Evolutionary conservation across 169 alveolate species (phyloP).

Genomic region (Perkinsus chesapeaki): DNA sequence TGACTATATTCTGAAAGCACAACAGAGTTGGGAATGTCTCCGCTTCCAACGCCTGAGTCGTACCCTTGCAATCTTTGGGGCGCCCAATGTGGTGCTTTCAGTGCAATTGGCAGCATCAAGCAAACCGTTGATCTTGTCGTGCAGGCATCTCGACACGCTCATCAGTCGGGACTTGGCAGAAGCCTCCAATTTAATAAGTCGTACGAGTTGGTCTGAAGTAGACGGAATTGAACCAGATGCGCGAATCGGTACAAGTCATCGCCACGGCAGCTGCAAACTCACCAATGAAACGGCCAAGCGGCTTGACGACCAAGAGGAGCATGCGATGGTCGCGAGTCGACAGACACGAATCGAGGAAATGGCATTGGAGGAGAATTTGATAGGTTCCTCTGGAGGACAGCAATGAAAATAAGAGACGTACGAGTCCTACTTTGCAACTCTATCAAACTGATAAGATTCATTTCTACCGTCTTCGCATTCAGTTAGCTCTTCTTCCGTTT

Average conservation of each 20-base stretch:
- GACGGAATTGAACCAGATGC: no score
- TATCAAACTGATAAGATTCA: neutral
- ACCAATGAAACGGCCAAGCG: neutral
- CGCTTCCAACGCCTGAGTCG: neutral
- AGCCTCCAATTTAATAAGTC: neutral
- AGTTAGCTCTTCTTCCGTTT: neutral
- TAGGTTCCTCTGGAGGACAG: neutral
- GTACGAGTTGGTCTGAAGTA: neutral
- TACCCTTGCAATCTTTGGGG: neutral
- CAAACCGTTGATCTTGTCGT: neutral
- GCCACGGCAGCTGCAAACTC: neutral
- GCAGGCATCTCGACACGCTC: neutral
- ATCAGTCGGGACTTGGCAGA: neutral
- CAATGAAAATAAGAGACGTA: neutral
- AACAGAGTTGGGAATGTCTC: neutral
- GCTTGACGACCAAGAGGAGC: neutral
- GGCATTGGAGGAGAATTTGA: neutral
- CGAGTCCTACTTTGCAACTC: neutral
- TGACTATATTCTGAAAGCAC: neutral
- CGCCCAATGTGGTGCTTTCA: neutral
- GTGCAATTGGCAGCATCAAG: neutral
- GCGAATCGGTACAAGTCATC: neutral
- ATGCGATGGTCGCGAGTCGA: neutral
- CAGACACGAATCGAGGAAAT: neutral
- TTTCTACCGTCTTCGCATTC: neutral